A percentile compares a stretch with the other conserved stretches of the same genome.
phyloP scores from a whole-genome alignment of 1,284 basidiomycete species.

The Malassezia japonica region DNA sequence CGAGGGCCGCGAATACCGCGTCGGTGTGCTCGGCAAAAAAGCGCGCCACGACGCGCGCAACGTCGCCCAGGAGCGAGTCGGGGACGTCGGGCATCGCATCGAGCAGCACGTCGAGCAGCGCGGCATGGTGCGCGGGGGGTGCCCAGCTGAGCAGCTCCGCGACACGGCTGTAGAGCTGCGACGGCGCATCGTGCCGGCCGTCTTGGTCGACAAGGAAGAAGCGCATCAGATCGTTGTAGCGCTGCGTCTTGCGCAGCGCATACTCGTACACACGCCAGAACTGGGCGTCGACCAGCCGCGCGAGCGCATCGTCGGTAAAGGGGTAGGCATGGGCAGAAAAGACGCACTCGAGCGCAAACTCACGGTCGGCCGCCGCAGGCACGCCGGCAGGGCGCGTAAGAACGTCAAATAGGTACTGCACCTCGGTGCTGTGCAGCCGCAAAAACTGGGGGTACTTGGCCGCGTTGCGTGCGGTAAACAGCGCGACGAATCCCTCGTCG shows the following conservation, averaged over 20 bases:
- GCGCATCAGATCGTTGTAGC: constrained; percentile 65
- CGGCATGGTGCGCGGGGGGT: constrained; percentile 46
- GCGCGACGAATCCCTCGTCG: constrained; percentile 67
- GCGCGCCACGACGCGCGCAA: constrained; percentile 63
- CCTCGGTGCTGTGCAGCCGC: constrained; percentile 58
- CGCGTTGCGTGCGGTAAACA: constrained; percentile 90
- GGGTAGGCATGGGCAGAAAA: constrained; percentile 80
- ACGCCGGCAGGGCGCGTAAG: constrained; percentile 65
- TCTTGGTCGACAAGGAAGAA: constrained; percentile 70
- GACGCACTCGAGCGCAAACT: constrained; percentile 89
- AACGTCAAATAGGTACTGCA: constrained; percentile 67
- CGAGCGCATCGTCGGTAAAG: constrained; percentile 61
- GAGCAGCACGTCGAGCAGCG: constrained; percentile 21
- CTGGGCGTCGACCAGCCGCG: constrained; percentile 67
- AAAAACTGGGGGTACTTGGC: constrained; percentile 93
- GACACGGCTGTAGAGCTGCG: constrained; percentile 58
- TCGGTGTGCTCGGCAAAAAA: constrained; percentile 58
- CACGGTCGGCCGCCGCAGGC: constrained; percentile 65
- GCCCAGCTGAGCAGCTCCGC: constrained; percentile 56
- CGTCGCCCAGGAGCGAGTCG: constrained; percentile 21
- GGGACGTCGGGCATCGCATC: constrained; percentile 20
- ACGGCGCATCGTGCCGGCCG: constrained; percentile 48
- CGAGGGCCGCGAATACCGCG: constrained; percentile 46
- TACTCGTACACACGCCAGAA: constrained; percentile 82
- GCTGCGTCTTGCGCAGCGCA: constrained; percentile 64